phyloP scores from a whole-genome alignment of 2,329 filamentous ascomycete species.

The Cercospora citrullina region DNA sequence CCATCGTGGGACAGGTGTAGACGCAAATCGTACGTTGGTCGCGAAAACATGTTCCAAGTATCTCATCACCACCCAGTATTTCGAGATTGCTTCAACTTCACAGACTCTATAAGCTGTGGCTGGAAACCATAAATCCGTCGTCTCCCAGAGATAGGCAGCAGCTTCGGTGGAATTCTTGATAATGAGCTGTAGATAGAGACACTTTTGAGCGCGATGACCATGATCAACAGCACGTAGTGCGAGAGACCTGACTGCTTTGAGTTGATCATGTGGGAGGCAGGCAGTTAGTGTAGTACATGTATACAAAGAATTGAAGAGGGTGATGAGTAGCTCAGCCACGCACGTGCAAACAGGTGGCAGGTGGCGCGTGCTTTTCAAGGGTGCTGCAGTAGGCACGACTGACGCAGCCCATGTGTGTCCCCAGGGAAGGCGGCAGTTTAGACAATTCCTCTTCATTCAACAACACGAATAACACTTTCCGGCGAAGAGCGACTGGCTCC shows the following conservation, averaged over 20 bases:
- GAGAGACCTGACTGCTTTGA: neutral
- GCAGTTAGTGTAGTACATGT: neutral
- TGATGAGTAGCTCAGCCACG: neutral
- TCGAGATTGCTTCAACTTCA: neutral
- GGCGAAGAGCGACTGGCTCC: neutral
- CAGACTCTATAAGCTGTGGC: neutral
- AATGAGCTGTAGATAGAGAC: neutral
- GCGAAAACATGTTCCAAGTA: neutral
- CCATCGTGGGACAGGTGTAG: neutral
- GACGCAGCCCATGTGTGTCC: constrained; percentile 7
- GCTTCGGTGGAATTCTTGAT: neutral
- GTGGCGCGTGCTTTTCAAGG: constrained; percentile 3
- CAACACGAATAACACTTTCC: neutral
- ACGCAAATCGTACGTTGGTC: neutral
- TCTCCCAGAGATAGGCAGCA: neutral
- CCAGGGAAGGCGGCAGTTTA: constrained; percentile 3
- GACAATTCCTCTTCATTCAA: neutral
- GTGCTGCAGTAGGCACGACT: constrained; percentile 6
- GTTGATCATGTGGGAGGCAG: neutral
- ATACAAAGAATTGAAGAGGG: neutral
- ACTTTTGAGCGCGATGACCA: neutral
- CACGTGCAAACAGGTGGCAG: constrained; percentile 9
- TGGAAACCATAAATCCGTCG: neutral
- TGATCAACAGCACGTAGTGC: neutral
- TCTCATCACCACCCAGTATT: neutral